Evolutionary conservation across 2,329 filamentous ascomycete species (phyloP).

Genomic region (Metarhizium brunneum): DNA sequence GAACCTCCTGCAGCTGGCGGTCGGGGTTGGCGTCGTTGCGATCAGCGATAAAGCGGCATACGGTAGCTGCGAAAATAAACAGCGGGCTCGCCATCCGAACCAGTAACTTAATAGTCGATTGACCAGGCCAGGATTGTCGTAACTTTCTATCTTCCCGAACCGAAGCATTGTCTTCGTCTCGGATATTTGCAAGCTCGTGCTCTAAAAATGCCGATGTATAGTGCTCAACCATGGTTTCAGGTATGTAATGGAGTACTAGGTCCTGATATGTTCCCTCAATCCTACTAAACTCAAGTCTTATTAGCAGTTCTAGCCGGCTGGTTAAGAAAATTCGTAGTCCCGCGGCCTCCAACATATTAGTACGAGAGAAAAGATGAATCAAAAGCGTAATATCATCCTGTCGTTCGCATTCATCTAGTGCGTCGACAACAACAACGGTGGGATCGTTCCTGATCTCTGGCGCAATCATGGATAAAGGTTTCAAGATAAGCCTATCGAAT

Average conservation of each 20-base stretch:
- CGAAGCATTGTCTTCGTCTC: conserved; percentile 7
- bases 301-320: conserved; percentile 28
- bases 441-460: not conserved
- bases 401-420: conserved; percentile 16
- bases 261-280: not conserved
- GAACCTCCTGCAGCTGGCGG: conserved; percentile 14
- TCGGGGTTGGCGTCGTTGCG: conserved; percentile 11
- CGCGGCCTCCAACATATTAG: not conserved
- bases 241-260: not conserved
- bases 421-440: conserved; percentile 25
- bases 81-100: conserved; percentile 20
- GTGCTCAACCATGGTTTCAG: not conserved
- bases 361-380: conserved; percentile 11
- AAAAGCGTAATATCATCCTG: conserved; percentile 22
- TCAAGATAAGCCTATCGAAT: conserved; percentile 28
- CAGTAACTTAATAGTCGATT: conserved; percentile 4
- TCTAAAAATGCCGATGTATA: conserved; percentile 16
- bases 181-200: conserved; percentile 22
- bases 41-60: conserved; percentile 20
- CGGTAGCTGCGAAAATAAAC: conserved; percentile 26
- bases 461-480: conserved; percentile 18
- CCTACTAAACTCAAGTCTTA: not conserved
- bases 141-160: conserved; percentile 2
- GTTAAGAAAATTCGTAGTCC: conserved; percentile 28
- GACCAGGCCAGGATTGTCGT: conserved; percentile 5